Evolutionary conservation across 1,139 yeast genomes (phyloP), one percentile per base, ranked within the genome.

Genomic region (Hanseniaspora sp.): DNA sequence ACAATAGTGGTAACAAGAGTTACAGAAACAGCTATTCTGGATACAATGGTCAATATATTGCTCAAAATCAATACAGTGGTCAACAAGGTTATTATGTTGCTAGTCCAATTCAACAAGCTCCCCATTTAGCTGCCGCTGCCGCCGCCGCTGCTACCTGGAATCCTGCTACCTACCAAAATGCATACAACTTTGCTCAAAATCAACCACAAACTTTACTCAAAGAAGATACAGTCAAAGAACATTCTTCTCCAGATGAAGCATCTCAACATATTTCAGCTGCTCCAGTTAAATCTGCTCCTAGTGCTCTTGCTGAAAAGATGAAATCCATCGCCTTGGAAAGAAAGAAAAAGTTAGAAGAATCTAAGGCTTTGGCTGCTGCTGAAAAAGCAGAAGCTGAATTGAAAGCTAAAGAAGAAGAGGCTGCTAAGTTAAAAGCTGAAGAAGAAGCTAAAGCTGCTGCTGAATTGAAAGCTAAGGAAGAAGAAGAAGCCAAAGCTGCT

Each of bases 301-400:
- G 58, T 17, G 46, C 57, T 30, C 55, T 58, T 11, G 56, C 56
- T 31, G 59, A 48, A 40, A 64, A 53, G 66, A 64, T 61, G 43
- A 60, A 59, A 49, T 61, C 52, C 31, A 53, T 53, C 17, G 59
- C 55, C 37, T 55, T 54, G 15, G 52, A 56, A 23, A 58, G 55
- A 30, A 55, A 58, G 15, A 60, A 57, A 31, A 59, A 60, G 13
- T 58, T 30, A 3, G 46, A 43, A 17, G 40, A 39, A 57, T 58
- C 58, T 48, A 49, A 44, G 15, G 52, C 48, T 53, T n/a, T n/a
- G n/a, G 58, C 56, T 46, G 54, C 55, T 18, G 61, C 52, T 43
- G 40, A 33, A 57, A 59, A 60, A 51, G 56, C 46, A 46, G 64
- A 60, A 5, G 49, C 49, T 34, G 46, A 37, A 11, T 33, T 28